phyloP scores from a whole-genome alignment of 495 filamentous ascomycete genomes.

The Trypethelium eluteriae region DNA sequence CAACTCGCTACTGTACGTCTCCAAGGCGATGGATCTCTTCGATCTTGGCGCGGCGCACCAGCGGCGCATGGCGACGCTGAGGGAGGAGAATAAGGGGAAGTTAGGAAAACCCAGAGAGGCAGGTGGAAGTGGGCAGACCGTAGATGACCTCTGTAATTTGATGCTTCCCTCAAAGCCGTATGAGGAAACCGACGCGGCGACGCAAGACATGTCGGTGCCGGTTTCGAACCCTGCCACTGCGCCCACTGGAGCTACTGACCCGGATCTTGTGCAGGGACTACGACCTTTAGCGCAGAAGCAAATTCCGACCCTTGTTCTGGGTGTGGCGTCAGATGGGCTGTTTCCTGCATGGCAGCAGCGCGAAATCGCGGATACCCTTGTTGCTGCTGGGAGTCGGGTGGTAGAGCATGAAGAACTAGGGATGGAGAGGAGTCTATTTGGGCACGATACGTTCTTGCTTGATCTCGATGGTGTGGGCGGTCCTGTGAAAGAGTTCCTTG shows the following conservation, averaged over 20 bases:
- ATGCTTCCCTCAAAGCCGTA: constrained; percentile 80
- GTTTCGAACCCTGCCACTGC: constrained; percentile 7
- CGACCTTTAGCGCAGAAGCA: constrained; percentile 49
- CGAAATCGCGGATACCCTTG: constrained; percentile 81
- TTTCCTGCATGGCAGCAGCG: constrained; percentile 98
- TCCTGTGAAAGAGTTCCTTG: constrained; percentile 68
- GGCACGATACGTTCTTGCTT: constrained; percentile 92
- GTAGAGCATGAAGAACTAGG: constrained; percentile 87
- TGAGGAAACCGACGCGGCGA: constrained; percentile 57
- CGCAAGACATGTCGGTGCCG: constrained; percentile 4
- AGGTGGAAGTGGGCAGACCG: constrained; percentile 21
- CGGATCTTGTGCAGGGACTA: constrained; percentile 72
- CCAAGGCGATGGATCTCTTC: constrained; percentile 98
- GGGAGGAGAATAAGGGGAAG: constrained; percentile 45
- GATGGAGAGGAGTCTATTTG: constrained; percentile 85
- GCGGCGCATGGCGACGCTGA: constrained; percentile 40
- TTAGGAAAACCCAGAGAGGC: constrained; percentile 35
- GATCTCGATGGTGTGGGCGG: constrained; percentile 90
- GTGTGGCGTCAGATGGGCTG: constrained; percentile 90
- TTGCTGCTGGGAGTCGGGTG: constrained; percentile 61
- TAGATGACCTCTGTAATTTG: constrained; percentile 61
- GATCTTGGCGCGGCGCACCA: constrained; percentile 72
- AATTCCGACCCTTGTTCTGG: constrained; percentile 79
- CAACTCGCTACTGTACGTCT: constrained; percentile 93
- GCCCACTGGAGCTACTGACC: constrained; percentile 43